Percentiles rank a stretch among this genome's conserved stretches.
phyloP scores from a whole-genome alignment of 2,329 filamentous ascomycete genomes.

The Alternaria gaisen region DNA sequence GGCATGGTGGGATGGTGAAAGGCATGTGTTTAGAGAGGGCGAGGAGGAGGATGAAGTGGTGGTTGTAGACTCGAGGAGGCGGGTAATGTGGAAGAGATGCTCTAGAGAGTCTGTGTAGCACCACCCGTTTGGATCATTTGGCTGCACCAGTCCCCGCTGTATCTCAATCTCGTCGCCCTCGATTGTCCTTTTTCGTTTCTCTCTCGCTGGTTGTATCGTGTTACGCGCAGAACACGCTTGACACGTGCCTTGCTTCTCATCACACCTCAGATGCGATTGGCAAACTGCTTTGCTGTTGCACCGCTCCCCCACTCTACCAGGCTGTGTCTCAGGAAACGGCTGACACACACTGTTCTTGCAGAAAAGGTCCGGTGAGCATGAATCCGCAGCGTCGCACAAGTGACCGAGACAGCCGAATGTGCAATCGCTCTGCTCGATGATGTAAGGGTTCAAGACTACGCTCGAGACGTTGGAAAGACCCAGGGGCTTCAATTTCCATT shows the following conservation, averaged over 20 bases:
- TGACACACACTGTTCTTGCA: slow-evolving; percentile 48
- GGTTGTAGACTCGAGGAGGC: too few relatives aligned
- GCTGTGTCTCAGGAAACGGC: slow-evolving; percentile 28
- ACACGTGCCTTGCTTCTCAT: slow-evolving; percentile 22
- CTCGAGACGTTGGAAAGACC: slow-evolving; percentile 30
- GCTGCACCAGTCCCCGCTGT: background rate
- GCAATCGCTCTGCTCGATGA: slow-evolving; percentile 38
- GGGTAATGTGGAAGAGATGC: slow-evolving; percentile 16
- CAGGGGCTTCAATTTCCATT: slow-evolving; percentile 7
- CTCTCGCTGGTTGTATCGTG: slow-evolving; percentile 20
- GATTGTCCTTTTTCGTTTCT: slow-evolving; percentile 1
- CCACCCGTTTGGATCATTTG: slow-evolving; percentile 24
- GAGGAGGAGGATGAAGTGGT: background rate
- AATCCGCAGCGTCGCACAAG: slow-evolving; percentile 41
- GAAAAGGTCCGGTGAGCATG: slow-evolving; percentile 35
- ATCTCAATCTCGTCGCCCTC: background rate
- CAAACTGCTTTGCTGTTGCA: slow-evolving; percentile 44
- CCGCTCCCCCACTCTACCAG: slow-evolving; percentile 33
- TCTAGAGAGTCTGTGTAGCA: slow-evolving; percentile 30
- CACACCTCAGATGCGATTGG: slow-evolving; percentile 39
- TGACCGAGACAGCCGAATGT: slow-evolving; percentile 45
- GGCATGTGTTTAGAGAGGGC: slow-evolving; percentile 14
- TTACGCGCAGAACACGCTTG: slow-evolving; percentile 26
- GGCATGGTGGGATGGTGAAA: slow-evolving; percentile 16
- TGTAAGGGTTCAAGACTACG: slow-evolving; percentile 41